Conservation (phyloP, 345 rosid species). For the Hibiscus mutabilis region DNA sequence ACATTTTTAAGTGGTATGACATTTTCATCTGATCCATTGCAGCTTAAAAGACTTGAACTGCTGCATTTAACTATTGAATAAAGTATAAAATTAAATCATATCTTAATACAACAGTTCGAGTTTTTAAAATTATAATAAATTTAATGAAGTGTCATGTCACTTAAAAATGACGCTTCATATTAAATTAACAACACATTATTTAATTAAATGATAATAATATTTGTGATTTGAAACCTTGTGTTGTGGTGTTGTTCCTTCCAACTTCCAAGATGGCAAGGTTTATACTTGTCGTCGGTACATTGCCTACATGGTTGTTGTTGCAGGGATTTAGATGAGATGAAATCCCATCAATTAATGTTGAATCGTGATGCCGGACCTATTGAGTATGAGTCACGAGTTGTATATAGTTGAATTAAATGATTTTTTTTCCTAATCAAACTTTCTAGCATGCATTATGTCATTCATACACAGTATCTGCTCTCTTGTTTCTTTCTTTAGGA, state of each 20-base stretch:
- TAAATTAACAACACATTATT: too few relatives aligned
- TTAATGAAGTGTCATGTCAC: too few relatives aligned
- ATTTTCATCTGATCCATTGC: too few relatives aligned
- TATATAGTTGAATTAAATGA: neutral
- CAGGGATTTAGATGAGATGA: too few relatives aligned
- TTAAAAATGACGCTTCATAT: too few relatives aligned
- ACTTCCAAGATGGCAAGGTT: neutral
- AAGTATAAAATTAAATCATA: too few relatives aligned
- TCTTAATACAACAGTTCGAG: too few relatives aligned
- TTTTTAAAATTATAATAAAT: too few relatives aligned
- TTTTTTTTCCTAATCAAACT: neutral
- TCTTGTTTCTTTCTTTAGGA: too few relatives aligned
- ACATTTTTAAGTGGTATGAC: too few relatives aligned
- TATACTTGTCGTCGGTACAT: neutral
- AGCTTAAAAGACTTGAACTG: too few relatives aligned
- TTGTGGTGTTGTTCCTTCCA: neutral
- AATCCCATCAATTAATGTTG: neutral
- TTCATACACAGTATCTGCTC: neutral
- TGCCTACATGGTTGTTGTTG: neutral
- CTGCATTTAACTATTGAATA: too few relatives aligned
- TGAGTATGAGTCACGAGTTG: slow-evolving; percentile 3
- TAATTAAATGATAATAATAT: neutral
- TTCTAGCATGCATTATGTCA: neutral
- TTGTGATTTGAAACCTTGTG: neutral
- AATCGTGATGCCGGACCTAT: neutral